These are phyloP conservation scores for Phytophthora pseudosyringae DNA, from an alignment of 352 stramenopile genomes.

Conservation along the genomic window DNA sequence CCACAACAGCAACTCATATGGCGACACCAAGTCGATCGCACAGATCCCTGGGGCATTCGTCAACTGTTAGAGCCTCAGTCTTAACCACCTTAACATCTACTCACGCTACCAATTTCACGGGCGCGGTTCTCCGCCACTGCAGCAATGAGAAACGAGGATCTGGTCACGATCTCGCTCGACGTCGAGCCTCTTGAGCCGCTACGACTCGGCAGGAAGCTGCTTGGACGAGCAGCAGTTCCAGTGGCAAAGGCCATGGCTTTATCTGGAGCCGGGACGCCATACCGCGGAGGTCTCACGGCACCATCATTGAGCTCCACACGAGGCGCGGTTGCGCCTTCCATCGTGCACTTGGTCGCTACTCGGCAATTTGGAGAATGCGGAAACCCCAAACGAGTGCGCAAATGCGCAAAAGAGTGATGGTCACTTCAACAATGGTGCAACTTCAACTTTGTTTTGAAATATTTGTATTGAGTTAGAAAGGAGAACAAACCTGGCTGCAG, in stretches of 20 bases:
- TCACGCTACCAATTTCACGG: slow-evolving; percentile 57
- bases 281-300: slow-evolving; percentile 36
- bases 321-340: slow-evolving; percentile 17
- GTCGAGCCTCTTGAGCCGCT: slow-evolving; percentile 30
- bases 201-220: slow-evolving; percentile 14
- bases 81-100: background rate
- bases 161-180: slow-evolving; percentile 17
- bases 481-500: slow-evolving; percentile 1
- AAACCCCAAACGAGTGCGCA: slow-evolving; percentile 6
- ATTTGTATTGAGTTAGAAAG: slow-evolving; percentile 6
- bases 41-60: slow-evolving; percentile 50
- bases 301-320: slow-evolving; percentile 46
- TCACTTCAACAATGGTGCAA: slow-evolving; percentile 36
- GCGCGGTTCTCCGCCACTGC: slow-evolving; percentile 66
- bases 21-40: slow-evolving; percentile 71
- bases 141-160: slow-evolving; percentile 63
- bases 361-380: slow-evolving; percentile 29
- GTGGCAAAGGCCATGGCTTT: slow-evolving; percentile 17
- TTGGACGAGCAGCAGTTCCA: slow-evolving; percentile 1
- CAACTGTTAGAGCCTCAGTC: background rate
- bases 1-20: slow-evolving; percentile 80
- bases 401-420: slow-evolving; percentile 40
- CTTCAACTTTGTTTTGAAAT: slow-evolving; percentile 33
- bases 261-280: slow-evolving; percentile 36
- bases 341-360: slow-evolving; percentile 18